A percentile compares a stretch with the other conserved stretches of the same genome.
phyloP scores from a whole-genome alignment of 2,329 filamentous ascomycete species.

The Xylariaceae sp. region DNA sequence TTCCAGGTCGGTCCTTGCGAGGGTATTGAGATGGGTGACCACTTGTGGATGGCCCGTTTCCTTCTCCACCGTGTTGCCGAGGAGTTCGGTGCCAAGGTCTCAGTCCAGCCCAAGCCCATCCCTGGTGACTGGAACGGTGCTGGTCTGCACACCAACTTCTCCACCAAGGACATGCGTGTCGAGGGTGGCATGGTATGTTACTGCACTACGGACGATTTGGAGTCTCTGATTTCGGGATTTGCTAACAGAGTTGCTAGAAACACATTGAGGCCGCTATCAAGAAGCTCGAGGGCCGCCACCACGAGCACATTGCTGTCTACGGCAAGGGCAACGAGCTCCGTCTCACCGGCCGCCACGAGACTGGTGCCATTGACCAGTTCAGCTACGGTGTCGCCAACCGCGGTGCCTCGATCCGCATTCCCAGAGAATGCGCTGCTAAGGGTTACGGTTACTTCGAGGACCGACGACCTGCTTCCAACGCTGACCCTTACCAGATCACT shows the following conservation, averaged over 20 bases:
- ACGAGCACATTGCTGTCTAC: constrained; percentile 86
- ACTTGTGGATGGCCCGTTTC: constrained; percentile 92
- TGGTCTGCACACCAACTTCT: constrained; percentile 78
- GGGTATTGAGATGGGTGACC: constrained; percentile 89
- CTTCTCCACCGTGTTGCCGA: constrained; percentile 87
- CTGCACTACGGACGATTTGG: not conserved
- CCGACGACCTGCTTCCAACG: constrained; percentile 73
- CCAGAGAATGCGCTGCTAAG: constrained; percentile 75
- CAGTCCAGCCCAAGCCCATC: constrained; percentile 92
- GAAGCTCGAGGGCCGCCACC: constrained; percentile 72
- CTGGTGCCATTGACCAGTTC: constrained; percentile 88
- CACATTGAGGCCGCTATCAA: constrained; percentile 80
- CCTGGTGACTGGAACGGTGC: constrained; percentile 96
- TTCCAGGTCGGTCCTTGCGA: constrained; percentile 90
- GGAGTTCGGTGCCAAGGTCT: constrained; percentile 94
- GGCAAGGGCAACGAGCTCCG: constrained; percentile 93
- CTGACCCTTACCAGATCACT: constrained; percentile 71
- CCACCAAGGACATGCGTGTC: constrained; percentile 77
- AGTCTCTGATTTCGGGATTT: not conserved
- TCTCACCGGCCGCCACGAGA: constrained; percentile 92
- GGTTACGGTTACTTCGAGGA: constrained; percentile 95
- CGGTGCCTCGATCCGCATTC: constrained; percentile 88
- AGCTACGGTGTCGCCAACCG: constrained; percentile 93
- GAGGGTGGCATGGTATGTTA: constrained; percentile 70
- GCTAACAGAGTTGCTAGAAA: constrained; percentile 43